phyloP scores from a whole-genome alignment of 106 monocot genomes.

The Dendrobium nobile region DNA sequence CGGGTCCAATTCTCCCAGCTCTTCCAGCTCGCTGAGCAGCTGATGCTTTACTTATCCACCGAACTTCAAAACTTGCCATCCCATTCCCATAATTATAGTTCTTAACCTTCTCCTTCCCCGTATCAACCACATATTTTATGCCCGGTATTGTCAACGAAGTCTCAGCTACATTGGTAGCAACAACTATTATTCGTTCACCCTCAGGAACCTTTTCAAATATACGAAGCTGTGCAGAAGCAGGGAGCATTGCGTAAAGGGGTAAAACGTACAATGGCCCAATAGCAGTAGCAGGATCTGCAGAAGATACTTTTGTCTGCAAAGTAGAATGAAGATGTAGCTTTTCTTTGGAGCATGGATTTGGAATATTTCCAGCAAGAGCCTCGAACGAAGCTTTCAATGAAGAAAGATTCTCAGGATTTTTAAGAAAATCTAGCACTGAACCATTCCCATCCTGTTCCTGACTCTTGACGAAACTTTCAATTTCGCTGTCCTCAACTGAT shows the following conservation, averaged over 20 bases:
- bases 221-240: constrained; percentile 70
- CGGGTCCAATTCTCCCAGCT: constrained; percentile 88
- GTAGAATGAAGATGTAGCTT: constrained; percentile 8
- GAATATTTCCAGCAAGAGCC: constrained; percentile 32
- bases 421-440: constrained; percentile 39
- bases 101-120: constrained; percentile 94
- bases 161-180: constrained; percentile 97
- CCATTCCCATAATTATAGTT: constrained; percentile 65
- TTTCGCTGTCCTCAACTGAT: constrained; percentile 32
- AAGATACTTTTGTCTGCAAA: constrained; percentile 9
- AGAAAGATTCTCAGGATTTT: constrained; percentile 43
- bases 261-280: constrained; percentile 49
- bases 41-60: constrained; percentile 98
- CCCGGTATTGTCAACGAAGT: constrained; percentile 95
- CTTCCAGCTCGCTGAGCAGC: constrained; percentile 88
- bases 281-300: neutral
- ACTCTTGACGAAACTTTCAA: constrained; percentile 21
- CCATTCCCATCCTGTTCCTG: constrained; percentile 23
- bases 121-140: constrained; percentile 97
- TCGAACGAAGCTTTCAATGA: constrained; percentile 79
- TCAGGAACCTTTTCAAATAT: constrained; percentile 75
- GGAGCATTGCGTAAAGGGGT: constrained; percentile 94
- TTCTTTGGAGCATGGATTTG: constrained; percentile 10
- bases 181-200: constrained; percentile 75
- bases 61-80: constrained; percentile 63